Percentiles rank a stretch among this genome's conserved stretches.
Evolutionary conservation across 164 flowering plant genomes (phyloP).

Genomic region (Kalanchoe fedtschenkoi): DNA sequence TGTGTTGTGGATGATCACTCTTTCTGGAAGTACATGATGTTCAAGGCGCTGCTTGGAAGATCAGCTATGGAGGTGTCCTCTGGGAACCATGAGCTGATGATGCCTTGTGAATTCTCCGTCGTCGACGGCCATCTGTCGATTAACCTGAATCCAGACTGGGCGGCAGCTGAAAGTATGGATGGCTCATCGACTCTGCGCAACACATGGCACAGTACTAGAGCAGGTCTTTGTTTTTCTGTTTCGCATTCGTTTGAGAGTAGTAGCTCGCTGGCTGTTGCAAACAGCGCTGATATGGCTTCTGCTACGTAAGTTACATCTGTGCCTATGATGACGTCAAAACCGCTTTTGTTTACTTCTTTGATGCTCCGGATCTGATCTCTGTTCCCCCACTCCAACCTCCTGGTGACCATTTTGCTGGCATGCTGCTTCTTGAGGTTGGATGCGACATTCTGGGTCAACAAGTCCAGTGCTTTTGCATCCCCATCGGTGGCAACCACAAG

Average conservation of each 20-base stretch:
- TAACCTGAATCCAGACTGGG: slow-evolving; percentile 50
- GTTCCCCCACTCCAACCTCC: slow-evolving; percentile 82
- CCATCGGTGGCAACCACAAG: slow-evolving; percentile 84
- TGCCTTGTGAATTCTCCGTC: slow-evolving; percentile 17
- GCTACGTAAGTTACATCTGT: slow-evolving; percentile 76
- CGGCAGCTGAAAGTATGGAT: slow-evolving; percentile 67
- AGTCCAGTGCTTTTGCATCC: slow-evolving; percentile 51
- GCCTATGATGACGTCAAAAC: slow-evolving; percentile 80
- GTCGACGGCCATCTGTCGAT: slow-evolving; percentile 55
- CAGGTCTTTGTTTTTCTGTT: slow-evolving; percentile 22
- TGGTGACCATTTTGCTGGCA: slow-evolving; percentile 24
- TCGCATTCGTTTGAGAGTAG: slow-evolving; percentile 20
- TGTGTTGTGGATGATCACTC: slow-evolving; percentile 6
- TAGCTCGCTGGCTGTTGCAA: slow-evolving; percentile 61
- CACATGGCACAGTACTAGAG: slow-evolving; percentile 73
- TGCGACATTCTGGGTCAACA: slow-evolving; percentile 46
- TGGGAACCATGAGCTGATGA: slow-evolving; percentile 52
- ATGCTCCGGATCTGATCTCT: slow-evolving; percentile 37
- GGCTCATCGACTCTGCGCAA: slow-evolving; percentile 76
- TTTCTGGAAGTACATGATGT: slow-evolving; percentile 56
- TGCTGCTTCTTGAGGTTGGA: slow-evolving; percentile 35
- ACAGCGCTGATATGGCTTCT: slow-evolving; percentile 65
- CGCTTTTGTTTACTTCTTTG: slow-evolving; percentile 27
- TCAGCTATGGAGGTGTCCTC: slow-evolving; percentile 9
- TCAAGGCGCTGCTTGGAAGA: slow-evolving; percentile 39